Evolutionary conservation across 495 filamentous ascomycete species (phyloP).

Genomic region (Neurospora intermedia): DNA sequence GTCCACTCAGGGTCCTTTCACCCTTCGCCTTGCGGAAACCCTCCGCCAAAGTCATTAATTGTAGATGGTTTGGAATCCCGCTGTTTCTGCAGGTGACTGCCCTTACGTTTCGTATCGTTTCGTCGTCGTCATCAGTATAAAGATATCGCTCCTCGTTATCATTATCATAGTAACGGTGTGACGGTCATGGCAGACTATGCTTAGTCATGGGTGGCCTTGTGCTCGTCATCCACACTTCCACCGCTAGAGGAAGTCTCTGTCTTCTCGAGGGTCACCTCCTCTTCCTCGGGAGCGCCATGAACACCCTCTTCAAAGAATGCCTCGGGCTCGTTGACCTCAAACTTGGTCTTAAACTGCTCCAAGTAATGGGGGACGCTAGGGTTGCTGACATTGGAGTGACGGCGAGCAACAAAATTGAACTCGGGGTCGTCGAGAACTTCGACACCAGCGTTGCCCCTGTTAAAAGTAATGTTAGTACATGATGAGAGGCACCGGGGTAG

Average conservation of each 20-base stretch:
- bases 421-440: conserved; percentile 64
- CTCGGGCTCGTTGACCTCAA: conserved; percentile 72
- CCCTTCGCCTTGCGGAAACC: neutral
- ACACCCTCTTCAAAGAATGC: conserved; percentile 82
- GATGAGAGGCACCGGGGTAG: neutral
- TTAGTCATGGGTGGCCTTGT: conserved; percentile 24
- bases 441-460: conserved; percentile 72
- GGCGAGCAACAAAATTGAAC: conserved; percentile 72
- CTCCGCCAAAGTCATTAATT: conserved; percentile 13
- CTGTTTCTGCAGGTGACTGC: conserved; percentile 12
- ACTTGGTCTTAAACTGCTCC: conserved; percentile 74
- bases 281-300: conserved; percentile 45
- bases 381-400: conserved; percentile 81
- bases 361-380: conserved; percentile 32
- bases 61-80: conserved; percentile 18
- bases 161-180: neutral
- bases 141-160: neutral
- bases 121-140: neutral
- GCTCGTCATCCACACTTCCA: conserved; percentile 25
- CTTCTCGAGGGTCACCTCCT: conserved; percentile 39
- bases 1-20: neutral
- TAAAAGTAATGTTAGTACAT: conserved; percentile 6
- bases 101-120: conserved; percentile 2
- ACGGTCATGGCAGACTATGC: neutral
- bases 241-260: conserved; percentile 40